Percentiles rank a stretch among this genome's conserved stretches.
Conservation (phyloP, 805 yeast species). For the Millerago galiae region DNA sequence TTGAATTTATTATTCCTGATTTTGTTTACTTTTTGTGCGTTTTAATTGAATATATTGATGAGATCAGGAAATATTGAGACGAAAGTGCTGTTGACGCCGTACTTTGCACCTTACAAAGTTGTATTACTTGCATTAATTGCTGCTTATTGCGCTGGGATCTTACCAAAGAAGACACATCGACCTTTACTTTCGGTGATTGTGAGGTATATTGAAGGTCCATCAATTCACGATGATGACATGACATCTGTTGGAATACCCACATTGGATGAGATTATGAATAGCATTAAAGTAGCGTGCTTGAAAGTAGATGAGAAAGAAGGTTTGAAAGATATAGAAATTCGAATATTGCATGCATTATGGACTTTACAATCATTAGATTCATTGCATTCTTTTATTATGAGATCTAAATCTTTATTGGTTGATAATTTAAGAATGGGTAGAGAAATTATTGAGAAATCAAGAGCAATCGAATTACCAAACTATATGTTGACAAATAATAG, state of each 20-base stretch:
- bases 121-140: constrained; percentile 43
- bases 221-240: constrained; percentile 11
- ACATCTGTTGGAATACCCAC: constrained; percentile 28
- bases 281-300: constrained; percentile 17
- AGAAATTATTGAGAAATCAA: constrained; percentile 14
- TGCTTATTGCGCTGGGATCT: constrained; percentile 36
- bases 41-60: too few relatives aligned
- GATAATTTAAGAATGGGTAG: constrained; percentile 31
- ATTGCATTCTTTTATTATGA: constrained; percentile 33
- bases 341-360: constrained; percentile 38
- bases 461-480: constrained; percentile 11
- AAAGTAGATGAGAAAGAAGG: constrained; percentile 19
- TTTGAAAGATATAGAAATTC: constrained; percentile 22
- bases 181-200: constrained; percentile 38
- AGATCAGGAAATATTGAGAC: background rate
- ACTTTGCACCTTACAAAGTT: constrained; percentile 48
- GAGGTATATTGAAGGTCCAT: constrained; percentile 34
- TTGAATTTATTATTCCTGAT: background rate
- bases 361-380: constrained; percentile 40
- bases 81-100: constrained; percentile 27
- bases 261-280: constrained; percentile 25
- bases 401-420: constrained; percentile 27
- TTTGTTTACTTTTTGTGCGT: background rate
- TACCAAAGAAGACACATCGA: constrained; percentile 33
- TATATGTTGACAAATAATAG: constrained; percentile 31